A percentile compares a stretch with the other conserved stretches of the same genome.
These are phyloP conservation scores for Psidium guajava DNA, from an alignment of 345 rosid genomes.

Conservation along the genomic window DNA sequence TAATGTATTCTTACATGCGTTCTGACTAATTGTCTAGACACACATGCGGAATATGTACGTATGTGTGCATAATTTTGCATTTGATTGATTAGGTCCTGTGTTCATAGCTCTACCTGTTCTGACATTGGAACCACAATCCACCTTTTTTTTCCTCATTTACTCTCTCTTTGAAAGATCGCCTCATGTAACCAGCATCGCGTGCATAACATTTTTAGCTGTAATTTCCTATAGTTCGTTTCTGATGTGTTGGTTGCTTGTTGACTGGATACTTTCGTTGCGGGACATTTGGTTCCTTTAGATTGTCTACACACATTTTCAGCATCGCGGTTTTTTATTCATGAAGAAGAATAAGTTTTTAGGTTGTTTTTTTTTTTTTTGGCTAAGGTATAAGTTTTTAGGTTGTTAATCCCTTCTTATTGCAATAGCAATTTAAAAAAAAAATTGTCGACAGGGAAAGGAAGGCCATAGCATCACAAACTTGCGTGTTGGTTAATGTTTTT, in stretches of 20 bases:
- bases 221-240: background rate
- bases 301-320: background rate
- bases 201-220: background rate
- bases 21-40: background rate
- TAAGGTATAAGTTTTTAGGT: background rate
- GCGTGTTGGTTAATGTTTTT: background rate
- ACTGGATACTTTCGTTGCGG: background rate
- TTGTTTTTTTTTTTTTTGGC: background rate
- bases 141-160: background rate
- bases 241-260: background rate
- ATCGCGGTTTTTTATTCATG: background rate
- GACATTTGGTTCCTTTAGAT: background rate
- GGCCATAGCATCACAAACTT: background rate
- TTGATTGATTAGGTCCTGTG: background rate
- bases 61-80: background rate
- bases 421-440: background rate
- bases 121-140: background rate
- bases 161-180: background rate
- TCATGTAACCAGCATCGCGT: background rate
- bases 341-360: background rate
- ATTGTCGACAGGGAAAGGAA: background rate
- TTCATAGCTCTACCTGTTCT: background rate
- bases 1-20: background rate
- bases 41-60: background rate
- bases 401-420: background rate